Evolutionary conservation across 768 basidiomycete genomes (phyloP).

Genomic region (Amanita pallidorosea): DNA sequence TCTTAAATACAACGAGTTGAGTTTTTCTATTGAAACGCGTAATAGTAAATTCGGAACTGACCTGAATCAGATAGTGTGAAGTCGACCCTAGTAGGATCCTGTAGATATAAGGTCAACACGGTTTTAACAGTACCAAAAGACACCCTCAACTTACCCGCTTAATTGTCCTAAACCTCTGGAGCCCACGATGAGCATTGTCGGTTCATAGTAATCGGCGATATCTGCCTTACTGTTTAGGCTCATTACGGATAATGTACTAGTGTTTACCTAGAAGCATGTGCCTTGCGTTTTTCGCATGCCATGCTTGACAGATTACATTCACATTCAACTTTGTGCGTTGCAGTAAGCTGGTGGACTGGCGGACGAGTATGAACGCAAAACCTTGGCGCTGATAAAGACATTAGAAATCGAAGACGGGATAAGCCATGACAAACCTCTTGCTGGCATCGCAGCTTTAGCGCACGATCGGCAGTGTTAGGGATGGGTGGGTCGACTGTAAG

Average conservation of each 20-base stretch:
- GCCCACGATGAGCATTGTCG: conserved; percentile 89
- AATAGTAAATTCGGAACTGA: conserved; percentile 15
- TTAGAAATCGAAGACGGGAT: conserved; percentile 5
- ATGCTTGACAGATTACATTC: conserved; percentile 83
- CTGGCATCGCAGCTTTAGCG: conserved; percentile 75
- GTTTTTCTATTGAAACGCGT: not conserved
- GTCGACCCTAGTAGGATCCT: conserved; percentile 92
- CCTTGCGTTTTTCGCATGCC: conserved; percentile 92
- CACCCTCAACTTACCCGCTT: conserved; percentile 51
- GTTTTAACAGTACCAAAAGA: not conserved
- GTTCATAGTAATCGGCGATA: conserved; percentile 79
- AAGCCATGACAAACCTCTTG: conserved; percentile 58
- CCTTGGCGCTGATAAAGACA: conserved; percentile 60
- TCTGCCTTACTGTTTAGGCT: conserved; percentile 25
- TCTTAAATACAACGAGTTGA: conserved; percentile 28
- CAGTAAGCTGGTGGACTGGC: conserved; percentile 81
- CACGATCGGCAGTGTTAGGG: conserved; percentile 64
- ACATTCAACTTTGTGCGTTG: conserved; percentile 88
- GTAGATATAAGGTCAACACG: not conserved
- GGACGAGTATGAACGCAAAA: conserved; percentile 75
- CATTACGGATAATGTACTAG: not conserved
- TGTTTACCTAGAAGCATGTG: conserved; percentile 74
- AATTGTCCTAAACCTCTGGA: conserved; percentile 84
- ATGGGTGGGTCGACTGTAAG: conserved; percentile 54
- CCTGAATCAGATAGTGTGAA: conserved; percentile 88